Percentiles rank a stretch among this genome's conserved stretches.
phyloP scores from a whole-genome alignment of 139 green algal genomes.

The Eudorina sp. region DNA sequence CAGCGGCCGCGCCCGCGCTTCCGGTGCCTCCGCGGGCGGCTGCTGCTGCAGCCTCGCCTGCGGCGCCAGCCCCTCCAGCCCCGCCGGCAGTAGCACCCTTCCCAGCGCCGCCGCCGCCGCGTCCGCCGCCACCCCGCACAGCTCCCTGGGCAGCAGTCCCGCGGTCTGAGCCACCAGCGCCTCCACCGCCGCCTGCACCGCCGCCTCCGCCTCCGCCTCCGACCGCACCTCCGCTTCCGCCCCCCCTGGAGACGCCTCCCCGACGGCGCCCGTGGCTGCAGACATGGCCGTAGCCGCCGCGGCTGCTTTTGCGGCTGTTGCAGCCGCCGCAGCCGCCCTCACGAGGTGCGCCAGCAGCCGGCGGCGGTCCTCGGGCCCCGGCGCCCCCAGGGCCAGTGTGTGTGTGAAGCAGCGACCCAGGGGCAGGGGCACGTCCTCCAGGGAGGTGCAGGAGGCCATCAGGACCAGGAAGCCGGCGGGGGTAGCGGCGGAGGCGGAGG shows the following conservation, averaged over 20 bases:
- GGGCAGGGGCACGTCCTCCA: constrained; percentile 71
- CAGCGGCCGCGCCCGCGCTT: too few relatives aligned
- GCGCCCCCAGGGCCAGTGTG: constrained; percentile 71
- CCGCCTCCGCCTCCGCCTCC: neutral
- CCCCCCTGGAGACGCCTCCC: too few relatives aligned
- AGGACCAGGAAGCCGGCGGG: constrained; percentile 72
- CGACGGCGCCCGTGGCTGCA: too few relatives aligned
- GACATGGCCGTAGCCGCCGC: neutral
- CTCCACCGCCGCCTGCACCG: neutral
- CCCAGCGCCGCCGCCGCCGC: constrained; percentile 49
- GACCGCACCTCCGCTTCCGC: neutral
- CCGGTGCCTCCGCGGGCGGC: too few relatives aligned
- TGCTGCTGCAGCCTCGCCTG: too few relatives aligned
- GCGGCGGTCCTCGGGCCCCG: constrained; percentile 55
- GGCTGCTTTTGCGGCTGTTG: neutral
- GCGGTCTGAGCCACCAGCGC: constrained; percentile 75
- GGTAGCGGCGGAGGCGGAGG: neutral
- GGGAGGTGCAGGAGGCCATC: constrained; percentile 60
- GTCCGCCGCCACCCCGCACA: constrained; percentile 82
- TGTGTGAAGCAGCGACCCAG: constrained; percentile 91
- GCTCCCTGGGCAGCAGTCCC: constrained; percentile 82
- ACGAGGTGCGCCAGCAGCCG: constrained; percentile 66
- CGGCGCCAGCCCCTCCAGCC: neutral
- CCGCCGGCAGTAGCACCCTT: neutral
- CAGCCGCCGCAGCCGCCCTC: constrained; percentile 14